These are phyloP conservation scores for Aurifilum marmelostoma DNA, from an alignment of 2,329 filamentous ascomycete species.

Conservation along the genomic window DNA sequence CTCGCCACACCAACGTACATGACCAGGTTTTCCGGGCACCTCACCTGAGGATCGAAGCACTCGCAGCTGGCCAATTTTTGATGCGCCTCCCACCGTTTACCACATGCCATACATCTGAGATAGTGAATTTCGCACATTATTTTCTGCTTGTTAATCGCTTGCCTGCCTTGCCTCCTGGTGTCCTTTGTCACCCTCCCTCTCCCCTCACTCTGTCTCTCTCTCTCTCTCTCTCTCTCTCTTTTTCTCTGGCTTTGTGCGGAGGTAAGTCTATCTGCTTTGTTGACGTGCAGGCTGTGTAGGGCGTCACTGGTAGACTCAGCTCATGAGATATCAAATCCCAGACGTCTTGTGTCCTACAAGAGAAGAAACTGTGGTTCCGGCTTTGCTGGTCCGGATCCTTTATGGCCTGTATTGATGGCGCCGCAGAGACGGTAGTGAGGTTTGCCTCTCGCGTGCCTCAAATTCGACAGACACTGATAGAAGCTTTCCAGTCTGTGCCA, in stretches of 20 bases:
- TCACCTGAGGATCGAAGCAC: slow-evolving; percentile 35
- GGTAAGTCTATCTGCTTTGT: neutral
- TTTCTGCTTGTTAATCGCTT: neutral
- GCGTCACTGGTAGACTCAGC: neutral
- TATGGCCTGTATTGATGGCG: neutral
- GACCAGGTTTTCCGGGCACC: slow-evolving; percentile 41
- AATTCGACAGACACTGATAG: neutral
- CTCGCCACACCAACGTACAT: slow-evolving; percentile 43
- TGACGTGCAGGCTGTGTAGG: neutral
- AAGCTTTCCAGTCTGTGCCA: neutral
- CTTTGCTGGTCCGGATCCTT: neutral
- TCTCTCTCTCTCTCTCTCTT: neutral
- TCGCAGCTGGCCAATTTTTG: slow-evolving; percentile 44
- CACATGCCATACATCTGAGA: slow-evolving; percentile 39
- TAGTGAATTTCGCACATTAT: slow-evolving; percentile 44
- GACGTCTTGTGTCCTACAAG: neutral
- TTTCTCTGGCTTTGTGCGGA: neutral
- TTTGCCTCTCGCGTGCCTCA: neutral
- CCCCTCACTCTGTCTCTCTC: too few species aligned
- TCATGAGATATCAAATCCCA: neutral
- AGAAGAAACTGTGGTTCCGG: neutral
- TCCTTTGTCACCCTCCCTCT: neutral
- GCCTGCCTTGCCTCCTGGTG: neutral
- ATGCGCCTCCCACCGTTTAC: slow-evolving; percentile 38
- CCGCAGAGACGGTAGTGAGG: neutral